Evolutionary conservation across 1,284 basidiomycete genomes (phyloP), one percentile per base, ranked within the genome.

Genomic region (Chiua sp.): DNA sequence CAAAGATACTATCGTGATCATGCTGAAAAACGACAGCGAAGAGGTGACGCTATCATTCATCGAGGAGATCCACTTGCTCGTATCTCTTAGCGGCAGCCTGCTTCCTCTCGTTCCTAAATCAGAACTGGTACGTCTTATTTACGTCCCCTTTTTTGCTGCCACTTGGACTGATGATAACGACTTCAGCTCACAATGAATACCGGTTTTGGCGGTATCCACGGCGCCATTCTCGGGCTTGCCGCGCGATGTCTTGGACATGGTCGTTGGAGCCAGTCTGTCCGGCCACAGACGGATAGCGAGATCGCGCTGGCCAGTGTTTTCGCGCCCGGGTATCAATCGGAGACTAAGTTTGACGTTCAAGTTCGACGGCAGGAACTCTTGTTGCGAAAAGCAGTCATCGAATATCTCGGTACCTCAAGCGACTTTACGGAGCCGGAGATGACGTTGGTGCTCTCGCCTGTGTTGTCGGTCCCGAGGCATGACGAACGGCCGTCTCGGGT

Each of bases 171-270:
- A 73, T 20, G 0, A n/a, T 47, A 11, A 10, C 33, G 30, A 5
- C 32, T 18, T 2, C 55, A 91, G 89, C 70, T 81, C 37, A 82
- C 86, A 66, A 81, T 83, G 56, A 84, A 87, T 72, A 85, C 88
- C 4, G 88, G 91, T 7, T 95, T 94, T 70, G 94, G 94, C 5
- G 85, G 87, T 0, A 84, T 97, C 60, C 96, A 98, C 71, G 81
- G 86, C 4, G 90, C 94, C 0, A 86, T 97, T 22, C 80, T 97
- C 16, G 82, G 83, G 12, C 79, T 98, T 1, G 89, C 93, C 0
- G 88, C 94, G 23, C 83, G 85, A 64, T 90, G 86, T 68, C 82
- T 98, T n/a, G 86, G 87, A 22, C 79, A 79, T 47, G 81, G 84
- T 13, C 80, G 80, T 52, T 91, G 88, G 83, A 80, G 82, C 28